A percentile compares a stretch with the other conserved stretches of the same genome.
phyloP scores from a whole-genome alignment of 768 basidiomycete species.

The Hygrophoropsis aurantiaca region DNA sequence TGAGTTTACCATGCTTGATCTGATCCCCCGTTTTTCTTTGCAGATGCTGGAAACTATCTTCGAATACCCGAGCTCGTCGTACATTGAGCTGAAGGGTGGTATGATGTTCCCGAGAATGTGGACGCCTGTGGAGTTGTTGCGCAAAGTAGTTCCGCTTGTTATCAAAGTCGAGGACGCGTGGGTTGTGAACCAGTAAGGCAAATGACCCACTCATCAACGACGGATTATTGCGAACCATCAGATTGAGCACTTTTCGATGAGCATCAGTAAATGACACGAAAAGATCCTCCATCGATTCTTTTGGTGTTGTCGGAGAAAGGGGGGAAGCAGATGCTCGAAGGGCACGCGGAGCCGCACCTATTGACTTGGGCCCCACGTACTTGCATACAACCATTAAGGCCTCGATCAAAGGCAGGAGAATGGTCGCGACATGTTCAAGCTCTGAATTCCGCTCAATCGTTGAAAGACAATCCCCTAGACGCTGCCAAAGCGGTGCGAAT shows the following conservation, averaged over 20 bases:
- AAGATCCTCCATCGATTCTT: slow-evolving; percentile 83
- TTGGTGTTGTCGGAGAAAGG: slow-evolving; percentile 62
- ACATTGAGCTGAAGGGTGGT: slow-evolving; percentile 86
- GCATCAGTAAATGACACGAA: slow-evolving; percentile 93
- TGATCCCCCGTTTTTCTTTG: slow-evolving; percentile 91
- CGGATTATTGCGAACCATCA: slow-evolving; percentile 98
- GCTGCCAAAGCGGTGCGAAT: slow-evolving; percentile 85
- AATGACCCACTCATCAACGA: slow-evolving; percentile 98
- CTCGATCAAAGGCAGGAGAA: slow-evolving; percentile 92
- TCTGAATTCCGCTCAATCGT: slow-evolving; percentile 79
- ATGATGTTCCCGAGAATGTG: slow-evolving; percentile 77
- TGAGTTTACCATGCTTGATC: slow-evolving; percentile 97
- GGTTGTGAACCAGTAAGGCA: slow-evolving; percentile 92
- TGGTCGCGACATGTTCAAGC: slow-evolving; percentile 86
- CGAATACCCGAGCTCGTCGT: slow-evolving; percentile 88
- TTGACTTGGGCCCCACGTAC: slow-evolving; percentile 73
- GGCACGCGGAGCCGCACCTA: slow-evolving; percentile 45
- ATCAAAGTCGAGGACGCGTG: slow-evolving; percentile 96
- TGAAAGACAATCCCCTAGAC: slow-evolving; percentile 85
- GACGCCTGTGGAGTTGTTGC: slow-evolving; percentile 86
- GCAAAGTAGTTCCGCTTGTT: slow-evolving; percentile 98
- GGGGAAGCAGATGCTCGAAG: slow-evolving; percentile 70
- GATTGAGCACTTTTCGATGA: slow-evolving; percentile 90
- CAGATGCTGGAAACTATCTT: slow-evolving; percentile 93
- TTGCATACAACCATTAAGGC: slow-evolving; percentile 98